Base-by-base conservation (phyloP, 192 early-diverging fungal genomes). In the Linnemannia hyalina region DNA sequence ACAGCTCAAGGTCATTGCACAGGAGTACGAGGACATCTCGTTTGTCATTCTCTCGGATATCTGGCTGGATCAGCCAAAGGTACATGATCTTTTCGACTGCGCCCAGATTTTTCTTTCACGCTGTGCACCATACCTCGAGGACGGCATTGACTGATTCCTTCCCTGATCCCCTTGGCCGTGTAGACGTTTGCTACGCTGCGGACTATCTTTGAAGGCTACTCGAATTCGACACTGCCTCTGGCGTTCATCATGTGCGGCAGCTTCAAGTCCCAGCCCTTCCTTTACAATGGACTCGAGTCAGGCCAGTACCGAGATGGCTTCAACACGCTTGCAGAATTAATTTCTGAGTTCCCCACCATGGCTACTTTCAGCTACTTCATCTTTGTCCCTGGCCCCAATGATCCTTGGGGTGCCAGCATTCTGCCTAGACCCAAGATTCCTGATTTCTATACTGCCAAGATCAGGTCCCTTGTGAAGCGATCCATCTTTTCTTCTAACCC, bases 171-270 rank as follows among this genome's bases (percentile, higher is more conserved):
- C 3, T 32, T 80, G 49, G 16, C 4, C 18, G 18, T 52, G 20
- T 20, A 95, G 91, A 94, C 94, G 4, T 88, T 97, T 82, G 88
- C 90, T 38, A 95, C 96, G 9, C 87, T 98, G 29, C 87, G 92
- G 11, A 89, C 86, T 18, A 89, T 99, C 20, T 94, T 98, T 71
- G 92, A 93, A 42, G 95, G 95, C 23, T 98, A 95, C 75, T 92
- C 92, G 9, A 83, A 88, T 44, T 85, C 91, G 1, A 89, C 89
- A 4, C 35, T 88, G n/a, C 97, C 97, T 11, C 89, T 97, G 7
- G 95, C 95, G 22, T 97, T 99, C 82, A 92, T 98, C 32, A 91
- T 99, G 35, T 93, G 95, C 41, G 97, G 97, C 35, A 97, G 95
- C 82, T 99, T 99, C 78, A 90, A 92, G 35, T 97, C 96, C 2